Base-by-base conservation (phyloP, 164 flowering plant genomes). In the Pachysandra terminalis region DNA sequence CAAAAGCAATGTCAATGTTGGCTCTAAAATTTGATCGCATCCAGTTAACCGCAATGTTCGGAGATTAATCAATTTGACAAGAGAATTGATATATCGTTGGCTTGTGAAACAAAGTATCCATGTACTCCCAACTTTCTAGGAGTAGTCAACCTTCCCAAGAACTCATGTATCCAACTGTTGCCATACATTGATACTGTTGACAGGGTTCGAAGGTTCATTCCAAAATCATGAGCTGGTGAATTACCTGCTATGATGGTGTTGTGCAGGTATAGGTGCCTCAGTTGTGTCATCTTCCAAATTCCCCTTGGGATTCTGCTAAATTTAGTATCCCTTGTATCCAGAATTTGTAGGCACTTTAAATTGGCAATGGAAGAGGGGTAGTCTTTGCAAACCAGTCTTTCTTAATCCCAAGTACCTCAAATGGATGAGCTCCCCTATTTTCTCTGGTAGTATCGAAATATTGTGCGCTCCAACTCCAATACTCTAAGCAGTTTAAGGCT, bases 321-420 rank as follows among this genome's bases (percentile, higher is more conserved):
- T 5, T 16, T 9, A 26, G 56, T 19, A 3, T 26, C 6, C 56
- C 51, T 28, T 17, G 49, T 25, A 17, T 70, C 68, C 25, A 70
- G 56, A 2, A 40, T 56, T 19, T 63, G 67, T 9, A 75, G 66
- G 35, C 68, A 64, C 57, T 19, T 1, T 0, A 76, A 66, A 21
- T 60, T 68, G 37, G 59, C 57, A 0, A 76, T 19, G 19, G 67
- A 23, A 0, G 58, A 3, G 4, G n/a, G 69, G 58, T 35, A 63
- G 41, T 1, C 6, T 5, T 21, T 19, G 25, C 26, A 63, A 19
- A 3, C 41, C 21, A 4, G 17, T 55, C 58, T 22, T n/a, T 13
- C 21, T 55, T n/a, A 70, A 26, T 17, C 56, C 62, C 49, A 63
- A 48, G 57, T 55, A 58, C 56, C 63, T 70, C n/a, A 70, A 23